Evolutionary conservation across 805 yeast genomes (phyloP), one percentile per base, ranked within the genome.

Genomic region (Grigorovia jiainica): DNA sequence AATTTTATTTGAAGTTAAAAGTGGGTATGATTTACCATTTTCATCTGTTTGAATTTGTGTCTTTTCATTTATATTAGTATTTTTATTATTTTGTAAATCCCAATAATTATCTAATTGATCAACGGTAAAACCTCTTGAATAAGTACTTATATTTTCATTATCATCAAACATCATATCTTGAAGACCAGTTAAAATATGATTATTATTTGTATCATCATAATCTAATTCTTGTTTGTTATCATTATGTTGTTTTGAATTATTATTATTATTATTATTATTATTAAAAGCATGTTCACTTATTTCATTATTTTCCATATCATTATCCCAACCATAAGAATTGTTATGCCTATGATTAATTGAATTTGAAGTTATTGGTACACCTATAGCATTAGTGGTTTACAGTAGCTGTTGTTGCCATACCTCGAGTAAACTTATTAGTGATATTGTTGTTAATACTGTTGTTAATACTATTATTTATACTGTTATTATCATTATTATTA

Each of bases 61-160:
- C 11, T 36, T 30, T 10, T 39, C 23, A 4, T 19, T 13, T 10
- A 21, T 17, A 2, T 29, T 21, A 4, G 19, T 17, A 4, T 31
- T 17, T 4, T 33, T 18, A 21, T 19, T 29, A 9, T 45, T 44
- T 39, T 54, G 53, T 20, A 38, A 48, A 13, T 46, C 48, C 65
- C 65, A 60, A 43, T 57, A 60, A 34, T 52, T 55, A 43, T 60
- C 65, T 25, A 65, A 53, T 60, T 60, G 64, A 55, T 53, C 69
- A 3, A 55, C 60, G 4, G 63, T 60, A 34, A 54, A 56, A 2
- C 54, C 55, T 32, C 57, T 60, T 16, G 60, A 59, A 41, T 49
- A 51, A 27, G 53, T 58, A 38, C 60, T 58, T 11, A 54, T 51
- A 10, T 50, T 50, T 17, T 53, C 56, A 1, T 52, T 47, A 38